These are phyloP conservation scores for Russula griseocarnosa DNA, from an alignment of 768 basidiomycete genomes.

Conservation along the genomic window DNA sequence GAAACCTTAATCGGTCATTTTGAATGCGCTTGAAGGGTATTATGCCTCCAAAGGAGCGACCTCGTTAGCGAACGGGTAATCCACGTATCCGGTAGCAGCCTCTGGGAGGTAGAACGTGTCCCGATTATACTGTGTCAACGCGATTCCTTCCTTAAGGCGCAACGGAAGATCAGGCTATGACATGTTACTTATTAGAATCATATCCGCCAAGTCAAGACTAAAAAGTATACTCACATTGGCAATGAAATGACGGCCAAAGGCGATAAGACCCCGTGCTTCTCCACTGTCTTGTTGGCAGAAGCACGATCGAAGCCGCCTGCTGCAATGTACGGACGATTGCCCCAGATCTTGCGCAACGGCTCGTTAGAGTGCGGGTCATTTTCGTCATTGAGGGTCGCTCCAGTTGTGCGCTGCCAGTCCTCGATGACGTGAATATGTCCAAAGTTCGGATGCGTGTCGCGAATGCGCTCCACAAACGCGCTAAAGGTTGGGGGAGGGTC, in stretches of 20 bases:
- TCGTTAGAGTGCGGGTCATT: neutral
- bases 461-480: constrained; percentile 4
- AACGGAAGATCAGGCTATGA: constrained; percentile 25
- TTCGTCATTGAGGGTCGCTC: no score
- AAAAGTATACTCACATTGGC: constrained; percentile 10
- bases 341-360: neutral
- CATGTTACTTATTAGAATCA: neutral
- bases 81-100: constrained; percentile 15
- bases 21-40: neutral
- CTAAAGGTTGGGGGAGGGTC: constrained; percentile 17
- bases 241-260: constrained; percentile 19
- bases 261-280: constrained; percentile 18
- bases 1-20: neutral
- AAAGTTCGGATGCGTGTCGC: constrained; percentile 8
- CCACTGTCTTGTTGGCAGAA: neutral
- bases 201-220: neutral
- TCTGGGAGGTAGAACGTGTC: constrained; percentile 14
- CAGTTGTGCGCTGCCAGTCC: neutral
- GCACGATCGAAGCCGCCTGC: constrained; percentile 17
- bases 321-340: constrained; percentile 7
- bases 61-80: constrained; percentile 16
- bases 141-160: constrained; percentile 12
- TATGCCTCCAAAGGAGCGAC: constrained; percentile 1
- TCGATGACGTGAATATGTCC: constrained; percentile 19
- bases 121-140: constrained; percentile 10